Evolutionary conservation across 2,329 filamentous ascomycete genomes (phyloP).

Genomic region (Thelonectria rubi): DNA sequence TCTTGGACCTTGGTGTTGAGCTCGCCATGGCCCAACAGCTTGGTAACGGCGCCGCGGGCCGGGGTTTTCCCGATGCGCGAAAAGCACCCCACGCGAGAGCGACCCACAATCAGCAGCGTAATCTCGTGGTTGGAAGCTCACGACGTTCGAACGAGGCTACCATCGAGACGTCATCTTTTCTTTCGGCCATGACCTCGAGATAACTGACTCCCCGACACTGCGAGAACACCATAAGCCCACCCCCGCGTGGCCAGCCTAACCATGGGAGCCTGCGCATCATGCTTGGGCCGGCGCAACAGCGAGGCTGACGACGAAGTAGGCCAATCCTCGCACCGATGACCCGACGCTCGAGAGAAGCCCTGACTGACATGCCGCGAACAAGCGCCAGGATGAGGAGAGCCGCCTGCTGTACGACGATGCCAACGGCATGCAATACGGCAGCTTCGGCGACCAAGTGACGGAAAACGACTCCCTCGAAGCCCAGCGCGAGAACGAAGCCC

Average conservation of each 20-base stretch:
- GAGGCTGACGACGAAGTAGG: slow-evolving; percentile 66
- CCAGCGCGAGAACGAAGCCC: slow-evolving; percentile 70
- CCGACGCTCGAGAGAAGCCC: not conserved
- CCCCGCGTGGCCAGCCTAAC: slow-evolving; percentile 30
- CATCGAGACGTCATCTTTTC: slow-evolving; percentile 24
- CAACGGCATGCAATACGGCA: slow-evolving; percentile 68
- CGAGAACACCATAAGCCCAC: slow-evolving; percentile 27
- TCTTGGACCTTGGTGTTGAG: slow-evolving; percentile 21
- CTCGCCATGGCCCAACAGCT: slow-evolving; percentile 24
- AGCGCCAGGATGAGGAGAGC: slow-evolving; percentile 63
- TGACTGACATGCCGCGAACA: not conserved
- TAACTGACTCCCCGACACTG: slow-evolving; percentile 28
- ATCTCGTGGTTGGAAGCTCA: slow-evolving; percentile 38
- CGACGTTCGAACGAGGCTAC: slow-evolving; percentile 23
- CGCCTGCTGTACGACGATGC: slow-evolving; percentile 69
- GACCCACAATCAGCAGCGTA: slow-evolving; percentile 36
- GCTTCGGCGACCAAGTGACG: slow-evolving; percentile 67
- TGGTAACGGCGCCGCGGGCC: slow-evolving; percentile 33
- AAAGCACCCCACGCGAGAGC: slow-evolving; percentile 24
- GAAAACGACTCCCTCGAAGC: slow-evolving; percentile 70
- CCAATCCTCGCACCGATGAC: not conserved
- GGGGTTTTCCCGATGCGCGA: slow-evolving; percentile 40
- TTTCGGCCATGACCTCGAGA: slow-evolving; percentile 14
- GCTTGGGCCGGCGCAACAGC: slow-evolving; percentile 61
- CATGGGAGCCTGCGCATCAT: slow-evolving; percentile 71